Conservation (phyloP, 805 yeast species). For the Peterozyma toletana region DNA sequence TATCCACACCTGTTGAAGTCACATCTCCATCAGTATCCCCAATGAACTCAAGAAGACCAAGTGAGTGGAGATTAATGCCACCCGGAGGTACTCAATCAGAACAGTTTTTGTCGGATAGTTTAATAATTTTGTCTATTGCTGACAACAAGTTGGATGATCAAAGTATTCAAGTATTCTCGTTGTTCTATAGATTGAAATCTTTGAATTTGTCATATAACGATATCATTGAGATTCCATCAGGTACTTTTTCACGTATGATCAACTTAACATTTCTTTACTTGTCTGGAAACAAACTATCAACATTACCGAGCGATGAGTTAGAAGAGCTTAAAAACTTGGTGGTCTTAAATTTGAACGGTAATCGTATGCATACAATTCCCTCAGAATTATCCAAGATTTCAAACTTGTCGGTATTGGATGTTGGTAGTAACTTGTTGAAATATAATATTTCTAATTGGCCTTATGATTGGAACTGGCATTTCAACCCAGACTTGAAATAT, state of each 20-base stretch:
- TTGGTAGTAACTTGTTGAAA: constrained; percentile 82
- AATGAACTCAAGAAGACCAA: constrained; percentile 13
- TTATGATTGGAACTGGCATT: constrained; percentile 97
- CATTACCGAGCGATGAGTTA: constrained; percentile 83
- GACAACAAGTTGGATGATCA: constrained; percentile 83
- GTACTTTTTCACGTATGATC: constrained; percentile 53
- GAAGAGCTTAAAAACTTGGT: constrained; percentile 51
- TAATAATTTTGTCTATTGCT: constrained; percentile 56
- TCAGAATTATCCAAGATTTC: constrained; percentile 72
- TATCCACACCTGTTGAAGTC: constrained; percentile 1
- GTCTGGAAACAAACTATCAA: constrained; percentile 75
- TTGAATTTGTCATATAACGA: constrained; percentile 83
- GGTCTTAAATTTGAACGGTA: constrained; percentile 69
- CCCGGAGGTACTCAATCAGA: neutral
- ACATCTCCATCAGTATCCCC: constrained; percentile 4
- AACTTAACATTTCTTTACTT: constrained; percentile 59
- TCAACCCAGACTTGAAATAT: constrained; percentile 66
- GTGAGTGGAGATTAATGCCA: neutral
- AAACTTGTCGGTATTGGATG: constrained; percentile 69
- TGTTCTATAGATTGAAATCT: constrained; percentile 46
- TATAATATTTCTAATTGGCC: constrained; percentile 93
- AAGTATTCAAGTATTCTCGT: constrained; percentile 59
- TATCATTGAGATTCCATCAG: constrained; percentile 71
- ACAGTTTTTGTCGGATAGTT: constrained; percentile 14
- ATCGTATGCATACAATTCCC: constrained; percentile 80